Evolutionary conservation across 2,329 filamentous ascomycete genomes (phyloP).

Genomic region (Apiospora kogelbergensis): DNA sequence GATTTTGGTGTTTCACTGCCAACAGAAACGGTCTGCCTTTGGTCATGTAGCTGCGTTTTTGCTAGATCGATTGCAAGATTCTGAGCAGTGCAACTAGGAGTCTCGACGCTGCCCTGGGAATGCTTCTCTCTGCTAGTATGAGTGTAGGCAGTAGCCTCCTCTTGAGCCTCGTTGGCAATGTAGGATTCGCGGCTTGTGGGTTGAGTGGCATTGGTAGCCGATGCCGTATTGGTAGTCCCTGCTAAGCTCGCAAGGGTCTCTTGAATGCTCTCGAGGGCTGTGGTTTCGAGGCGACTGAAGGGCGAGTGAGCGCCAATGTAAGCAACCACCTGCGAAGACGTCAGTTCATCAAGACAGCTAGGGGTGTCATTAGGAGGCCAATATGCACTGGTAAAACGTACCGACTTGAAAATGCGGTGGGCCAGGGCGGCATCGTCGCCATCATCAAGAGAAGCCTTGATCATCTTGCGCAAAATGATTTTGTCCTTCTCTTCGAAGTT

Average conservation of each 20-base stretch:
- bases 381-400: not conserved
- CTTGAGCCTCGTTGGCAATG: not conserved
- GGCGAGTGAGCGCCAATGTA: not conserved
- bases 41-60: not conserved
- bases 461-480: not conserved
- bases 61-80: not conserved
- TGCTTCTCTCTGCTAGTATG: not conserved
- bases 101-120: not conserved
- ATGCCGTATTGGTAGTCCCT: not conserved
- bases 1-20: not conserved
- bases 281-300: not conserved
- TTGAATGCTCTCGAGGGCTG: not conserved
- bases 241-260: not conserved
- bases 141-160: not conserved
- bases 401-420: not conserved
- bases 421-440: not conserved
- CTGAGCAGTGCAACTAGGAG: not conserved
- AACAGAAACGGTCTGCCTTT: not conserved
- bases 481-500: constrained; percentile 1
- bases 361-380: too few relatives aligned
- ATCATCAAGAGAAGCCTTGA: not conserved
- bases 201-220: not conserved
- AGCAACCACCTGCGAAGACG: not conserved
- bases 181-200: not conserved
- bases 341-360: not conserved